Evolutionary conservation across 2,329 filamentous ascomycete species (phyloP), one percentile per base, ranked within the genome.

Genomic region (Hypocreales sp.): DNA sequence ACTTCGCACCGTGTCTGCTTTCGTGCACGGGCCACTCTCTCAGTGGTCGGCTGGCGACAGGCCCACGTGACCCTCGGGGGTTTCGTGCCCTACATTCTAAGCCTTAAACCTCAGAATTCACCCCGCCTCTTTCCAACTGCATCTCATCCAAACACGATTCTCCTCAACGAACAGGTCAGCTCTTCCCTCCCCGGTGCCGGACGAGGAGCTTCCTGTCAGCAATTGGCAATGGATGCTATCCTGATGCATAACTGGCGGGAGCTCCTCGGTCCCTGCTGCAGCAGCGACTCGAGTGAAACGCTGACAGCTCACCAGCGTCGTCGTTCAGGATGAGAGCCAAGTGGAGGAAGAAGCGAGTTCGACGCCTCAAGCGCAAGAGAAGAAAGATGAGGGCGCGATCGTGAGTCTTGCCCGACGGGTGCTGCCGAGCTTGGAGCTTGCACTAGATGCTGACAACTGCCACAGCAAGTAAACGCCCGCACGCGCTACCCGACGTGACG

Each of bases 291-390:
- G n/a, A n/a, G n/a, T n/a, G n/a, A n/a, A n/a, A n/a, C n/a, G n/a
- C n/a, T n/a, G n/a, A n/a, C n/a, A n/a, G n/a, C n/a, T n/a, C 18
- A 7, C 7, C 29, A 42, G 40, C 28, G 31, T 27, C 12, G 11
- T 22, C 28, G 56, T 62, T 64, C 66, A 73, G 64, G 64, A 73
- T 76, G 71, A 69, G 87, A 90, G 86, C 84, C 59, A 95, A 95
- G 74, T 95, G 90, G 90, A 90, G 87, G 74, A 98, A 98, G 81
- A 98, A 98, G 87, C 76, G 90, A 62, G 86, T 93, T 67, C 75
- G 90, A 55, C 79, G 90, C 65, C 83, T 98, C 64, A 95, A 95
- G 80, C 79, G 86, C 60, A 98, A 98, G 86, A 84, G 90, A 71
- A 92, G 90, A 84, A 98, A 98, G 87, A 93, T 90, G 68, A 77